Evolutionary conservation across 2,329 filamentous ascomycete genomes (phyloP).

Genomic region (Trichoderma koningiopsis): DNA sequence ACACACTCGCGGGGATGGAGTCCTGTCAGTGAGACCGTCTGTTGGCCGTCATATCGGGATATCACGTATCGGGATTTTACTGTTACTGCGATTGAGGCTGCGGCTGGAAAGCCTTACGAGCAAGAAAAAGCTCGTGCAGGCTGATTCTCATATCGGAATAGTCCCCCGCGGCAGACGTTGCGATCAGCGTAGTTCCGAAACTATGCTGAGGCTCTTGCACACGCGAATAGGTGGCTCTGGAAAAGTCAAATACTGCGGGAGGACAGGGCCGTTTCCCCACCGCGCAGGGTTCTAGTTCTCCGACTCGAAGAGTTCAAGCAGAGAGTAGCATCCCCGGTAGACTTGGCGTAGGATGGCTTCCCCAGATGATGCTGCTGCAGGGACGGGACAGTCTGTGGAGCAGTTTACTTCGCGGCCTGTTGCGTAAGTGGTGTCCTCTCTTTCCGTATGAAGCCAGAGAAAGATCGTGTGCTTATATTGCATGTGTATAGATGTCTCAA

Average conservation of each 20-base stretch:
- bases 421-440: slow-evolving; percentile 31
- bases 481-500: slow-evolving; percentile 36
- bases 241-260: slow-evolving; percentile 8
- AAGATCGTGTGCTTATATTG: not conserved
- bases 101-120: not conserved
- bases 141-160: slow-evolving; percentile 4
- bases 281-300: slow-evolving; percentile 2
- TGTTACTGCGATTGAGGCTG: not conserved
- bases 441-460: not conserved
- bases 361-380: not conserved
- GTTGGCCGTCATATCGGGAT: not conserved
- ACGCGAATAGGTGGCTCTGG: not conserved
- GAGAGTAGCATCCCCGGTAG: not conserved
- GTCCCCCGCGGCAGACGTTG: not conserved
- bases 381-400: slow-evolving; percentile 18
- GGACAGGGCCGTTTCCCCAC: slow-evolving; percentile 4
- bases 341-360: slow-evolving; percentile 13
- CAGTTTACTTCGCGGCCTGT: slow-evolving; percentile 33
- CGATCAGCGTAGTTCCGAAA: not conserved
- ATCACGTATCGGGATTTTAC: not conserved
- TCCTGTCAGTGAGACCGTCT: not conserved
- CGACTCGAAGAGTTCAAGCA: not conserved
- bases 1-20: not conserved
- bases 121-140: not conserved
- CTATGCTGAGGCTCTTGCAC: slow-evolving; percentile 9